These are phyloP conservation scores for Pseudonectria foliicola DNA, from an alignment of 2,329 filamentous ascomycete genomes.

Conservation along the genomic window DNA sequence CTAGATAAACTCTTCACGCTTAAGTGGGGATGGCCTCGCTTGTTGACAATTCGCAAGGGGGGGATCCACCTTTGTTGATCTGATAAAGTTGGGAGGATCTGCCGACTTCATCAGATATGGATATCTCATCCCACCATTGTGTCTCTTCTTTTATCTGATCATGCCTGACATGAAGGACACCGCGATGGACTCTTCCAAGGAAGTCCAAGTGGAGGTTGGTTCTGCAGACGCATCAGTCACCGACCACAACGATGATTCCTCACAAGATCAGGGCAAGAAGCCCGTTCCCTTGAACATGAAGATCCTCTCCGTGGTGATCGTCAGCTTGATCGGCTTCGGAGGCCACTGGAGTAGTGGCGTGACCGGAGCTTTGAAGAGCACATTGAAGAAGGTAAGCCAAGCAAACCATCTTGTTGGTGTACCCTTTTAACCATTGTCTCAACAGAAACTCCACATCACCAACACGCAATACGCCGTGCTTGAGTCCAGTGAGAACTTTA, in stretches of 20 bases:
- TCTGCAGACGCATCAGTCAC: slow-evolving; percentile 3
- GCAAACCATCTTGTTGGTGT: rapidly evolving
- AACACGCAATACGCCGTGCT: slow-evolving; percentile 54
- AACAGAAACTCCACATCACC: slow-evolving; percentile 46
- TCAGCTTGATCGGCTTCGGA: slow-evolving; percentile 51
- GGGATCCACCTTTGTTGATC: slow-evolving; percentile 14
- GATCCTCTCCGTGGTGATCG: slow-evolving; percentile 37
- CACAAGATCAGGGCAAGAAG: slow-evolving; percentile 13
- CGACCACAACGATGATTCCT: slow-evolving; percentile 9
- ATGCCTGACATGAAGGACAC: not conserved
- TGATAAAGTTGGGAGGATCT: slow-evolving; percentile 14
- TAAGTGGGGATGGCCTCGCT: no score
- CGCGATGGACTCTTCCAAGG: slow-evolving; percentile 6
- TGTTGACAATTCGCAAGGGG: not conserved
- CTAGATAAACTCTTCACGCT: no score
- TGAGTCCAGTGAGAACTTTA: slow-evolving; percentile 55
- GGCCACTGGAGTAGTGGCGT: slow-evolving; percentile 54
- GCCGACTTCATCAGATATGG: slow-evolving; percentile 6
- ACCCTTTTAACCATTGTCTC: not conserved
- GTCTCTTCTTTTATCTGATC: not conserved
- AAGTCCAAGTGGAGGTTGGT: slow-evolving; percentile 5
- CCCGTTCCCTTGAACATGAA: slow-evolving; percentile 24
- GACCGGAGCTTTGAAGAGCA: slow-evolving; percentile 54
- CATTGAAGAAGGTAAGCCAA: slow-evolving; percentile 43
- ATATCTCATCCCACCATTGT: not conserved